Evolutionary conservation across 257 asterid genomes (phyloP).

Genomic region (Solanum gandarillasii): DNA sequence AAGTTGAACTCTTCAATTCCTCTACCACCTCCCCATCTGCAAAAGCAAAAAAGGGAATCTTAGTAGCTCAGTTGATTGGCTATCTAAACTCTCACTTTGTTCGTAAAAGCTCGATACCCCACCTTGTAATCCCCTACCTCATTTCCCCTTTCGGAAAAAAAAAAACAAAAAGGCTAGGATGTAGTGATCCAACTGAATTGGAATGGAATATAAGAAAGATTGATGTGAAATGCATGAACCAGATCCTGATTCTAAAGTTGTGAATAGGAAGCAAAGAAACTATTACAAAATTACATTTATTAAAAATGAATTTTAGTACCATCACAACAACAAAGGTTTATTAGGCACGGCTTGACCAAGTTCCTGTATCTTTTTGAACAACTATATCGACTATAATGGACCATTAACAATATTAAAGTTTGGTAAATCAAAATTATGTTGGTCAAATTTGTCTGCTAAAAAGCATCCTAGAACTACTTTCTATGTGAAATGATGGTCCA

Average conservation of each 20-base stretch:
- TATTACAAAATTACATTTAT: neutral
- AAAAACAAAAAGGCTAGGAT: neutral
- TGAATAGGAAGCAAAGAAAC: neutral
- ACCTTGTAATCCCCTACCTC: neutral
- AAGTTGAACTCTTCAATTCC: neutral
- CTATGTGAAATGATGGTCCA: neutral
- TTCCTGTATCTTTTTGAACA: neutral
- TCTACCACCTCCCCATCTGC: slow-evolving; percentile 12
- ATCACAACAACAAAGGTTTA: neutral
- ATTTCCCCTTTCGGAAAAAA: neutral
- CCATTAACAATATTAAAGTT: neutral
- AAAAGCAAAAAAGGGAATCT: neutral
- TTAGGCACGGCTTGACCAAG: neutral
- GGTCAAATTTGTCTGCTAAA: neutral
- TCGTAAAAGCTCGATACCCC: neutral
- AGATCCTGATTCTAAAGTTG: neutral
- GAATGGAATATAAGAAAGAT: neutral
- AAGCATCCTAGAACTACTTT: neutral
- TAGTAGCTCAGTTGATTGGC: neutral
- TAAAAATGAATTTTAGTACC: neutral
- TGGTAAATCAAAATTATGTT: neutral
- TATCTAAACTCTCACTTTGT: neutral
- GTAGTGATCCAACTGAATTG: neutral
- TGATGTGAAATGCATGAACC: neutral
- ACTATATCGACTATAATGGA: neutral